These are phyloP conservation scores for Saccharomycopsis olivae DNA, from an alignment of 805 yeast species.

Conservation along the genomic window DNA sequence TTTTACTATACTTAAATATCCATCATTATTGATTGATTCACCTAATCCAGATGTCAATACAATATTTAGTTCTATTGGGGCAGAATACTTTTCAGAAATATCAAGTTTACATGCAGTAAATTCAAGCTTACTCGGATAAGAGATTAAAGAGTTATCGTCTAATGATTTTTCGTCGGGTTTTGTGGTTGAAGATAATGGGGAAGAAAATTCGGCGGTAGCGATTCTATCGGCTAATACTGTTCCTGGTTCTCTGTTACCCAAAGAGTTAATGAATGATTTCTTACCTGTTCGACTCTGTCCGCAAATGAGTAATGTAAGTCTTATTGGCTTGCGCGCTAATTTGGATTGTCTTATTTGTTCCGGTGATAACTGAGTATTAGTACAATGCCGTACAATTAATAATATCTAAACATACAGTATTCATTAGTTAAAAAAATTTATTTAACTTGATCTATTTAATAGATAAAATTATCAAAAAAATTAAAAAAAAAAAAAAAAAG, in stretches of 20 bases:
- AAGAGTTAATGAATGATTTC: conserved; percentile 58
- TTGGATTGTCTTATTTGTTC: conserved; percentile 44
- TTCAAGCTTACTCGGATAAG: neutral
- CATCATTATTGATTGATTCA: conserved; percentile 52
- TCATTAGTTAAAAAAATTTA: too few species aligned
- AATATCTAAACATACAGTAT: too few species aligned
- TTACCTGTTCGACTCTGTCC: conserved; percentile 73
- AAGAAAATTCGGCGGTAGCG: too few species aligned
- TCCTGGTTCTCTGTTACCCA: conserved; percentile 21
- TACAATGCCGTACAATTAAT: too few species aligned
- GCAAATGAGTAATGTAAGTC: conserved; percentile 56
- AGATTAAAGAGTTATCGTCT: neutral
- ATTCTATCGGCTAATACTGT: neutral
- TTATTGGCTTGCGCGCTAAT: conserved; percentile 50
- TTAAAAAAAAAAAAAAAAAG: too few species aligned
- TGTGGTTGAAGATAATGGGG: too few species aligned
- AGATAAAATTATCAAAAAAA: too few species aligned
- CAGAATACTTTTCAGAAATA: conserved; percentile 21
- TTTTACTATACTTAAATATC: conserved; percentile 38
- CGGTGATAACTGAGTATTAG: conserved; percentile 20
- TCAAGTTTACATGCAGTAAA: neutral
- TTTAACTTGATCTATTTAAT: too few species aligned
- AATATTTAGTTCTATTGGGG: conserved; percentile 43
- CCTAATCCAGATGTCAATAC: conserved; percentile 74
- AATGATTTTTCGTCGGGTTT: neutral